A percentile compares a stretch with the other conserved stretches of the same genome.
phyloP scores from a whole-genome alignment of 176 grass and related monocot genomes.

The Zea mays region Zm-B73-REFERENCE-NAM-5.0 NC_050097.1:192080501-192081000 shows the following conservation, averaged over 20 bases:
- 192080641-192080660: conserved; percentile 18
- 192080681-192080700: conserved; percentile 38
- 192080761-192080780: neutral
- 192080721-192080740: conserved; percentile 38
- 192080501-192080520: too few species aligned
- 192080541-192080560: too few species aligned
- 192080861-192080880: conserved; percentile 41
- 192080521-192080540: too few species aligned
- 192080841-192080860: too few species aligned
- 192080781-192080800: neutral
- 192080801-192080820: neutral
- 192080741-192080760: neutral
- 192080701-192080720: conserved; percentile 36
- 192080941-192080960: neutral
- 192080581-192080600: too few species aligned
- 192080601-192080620: too few species aligned
- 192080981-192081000: conserved; percentile 20
- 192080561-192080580: too few species aligned
- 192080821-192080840: neutral
- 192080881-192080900: conserved; percentile 34
- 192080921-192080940: conserved; percentile 29
- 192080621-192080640: conserved; percentile 13
- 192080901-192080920: conserved; percentile 30
- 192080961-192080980: conserved; percentile 10
- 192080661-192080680: conserved; percentile 34